Evolutionary conservation across 2,329 filamentous ascomycete species (phyloP).

Genomic region (Stagonosporopsis cucurbitacearum): DNA sequence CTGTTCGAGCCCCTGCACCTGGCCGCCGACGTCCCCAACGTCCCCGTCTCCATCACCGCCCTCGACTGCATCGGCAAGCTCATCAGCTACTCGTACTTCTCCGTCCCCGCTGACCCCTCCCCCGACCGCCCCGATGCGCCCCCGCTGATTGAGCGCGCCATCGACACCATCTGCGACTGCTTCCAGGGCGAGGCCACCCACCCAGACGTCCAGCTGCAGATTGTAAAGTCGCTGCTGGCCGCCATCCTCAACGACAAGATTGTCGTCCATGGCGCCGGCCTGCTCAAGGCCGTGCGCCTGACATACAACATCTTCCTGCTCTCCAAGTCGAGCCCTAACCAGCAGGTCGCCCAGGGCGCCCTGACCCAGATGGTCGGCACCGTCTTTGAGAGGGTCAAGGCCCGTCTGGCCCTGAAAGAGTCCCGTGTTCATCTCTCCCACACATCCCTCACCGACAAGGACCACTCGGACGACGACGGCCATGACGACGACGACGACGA

Average conservation of each 20-base stretch:
- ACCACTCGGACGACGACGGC: constrained; percentile 43
- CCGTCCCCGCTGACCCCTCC: constrained; percentile 63
- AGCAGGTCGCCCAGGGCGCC: constrained; percentile 96
- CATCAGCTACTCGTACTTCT: constrained; percentile 98
- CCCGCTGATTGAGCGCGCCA: constrained; percentile 93
- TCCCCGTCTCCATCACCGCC: constrained; percentile 84
- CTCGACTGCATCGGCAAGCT: constrained; percentile 98
- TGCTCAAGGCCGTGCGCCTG: constrained; percentile 94
- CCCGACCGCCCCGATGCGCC: constrained; percentile 23
- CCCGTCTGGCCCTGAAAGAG: constrained; percentile 85
- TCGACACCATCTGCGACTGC: constrained; percentile 99
- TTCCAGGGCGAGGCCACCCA: constrained; percentile 96
- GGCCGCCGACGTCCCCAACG: constrained; percentile 84
- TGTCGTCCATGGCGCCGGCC: constrained; percentile 92
- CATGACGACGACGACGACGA: no score
- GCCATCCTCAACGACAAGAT: constrained; percentile 99
- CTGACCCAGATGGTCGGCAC: constrained; percentile 98
- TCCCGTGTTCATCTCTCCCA: constrained; percentile 65
- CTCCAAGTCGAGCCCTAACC: constrained; percentile 91
- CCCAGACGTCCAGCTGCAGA: constrained; percentile 92
- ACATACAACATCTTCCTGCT: constrained; percentile 99
- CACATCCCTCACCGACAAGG: constrained; percentile 50
- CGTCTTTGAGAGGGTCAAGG: constrained; percentile 94
- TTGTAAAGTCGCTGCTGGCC: constrained; percentile 93
- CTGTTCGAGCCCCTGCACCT: constrained; percentile 91